phyloP scores from a whole-genome alignment of 805 yeast species.

The Zygoascus tannicola region DNA sequence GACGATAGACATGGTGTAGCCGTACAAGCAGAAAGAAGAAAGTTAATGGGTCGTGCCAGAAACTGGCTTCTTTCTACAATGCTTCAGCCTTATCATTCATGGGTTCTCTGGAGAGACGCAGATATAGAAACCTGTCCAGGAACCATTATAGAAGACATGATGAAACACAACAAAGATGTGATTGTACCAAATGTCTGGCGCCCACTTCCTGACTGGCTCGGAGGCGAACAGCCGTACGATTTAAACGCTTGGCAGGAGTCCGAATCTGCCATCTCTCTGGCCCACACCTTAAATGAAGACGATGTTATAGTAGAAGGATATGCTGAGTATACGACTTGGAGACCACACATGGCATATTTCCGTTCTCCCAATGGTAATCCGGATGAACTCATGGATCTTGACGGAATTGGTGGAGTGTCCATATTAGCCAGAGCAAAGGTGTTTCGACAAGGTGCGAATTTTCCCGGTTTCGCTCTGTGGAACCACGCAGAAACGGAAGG shows the following conservation, averaged over 20 bases:
- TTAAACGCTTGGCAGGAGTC: slow-evolving; percentile 94
- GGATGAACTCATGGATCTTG: slow-evolving; percentile 80
- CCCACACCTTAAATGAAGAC: slow-evolving; percentile 61
- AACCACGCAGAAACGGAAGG: slow-evolving; percentile 98
- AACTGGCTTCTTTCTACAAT: slow-evolving; percentile 89
- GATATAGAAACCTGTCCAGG: slow-evolving; percentile 89
- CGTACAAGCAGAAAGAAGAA: slow-evolving; percentile 92
- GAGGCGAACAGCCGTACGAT: slow-evolving; percentile 89
- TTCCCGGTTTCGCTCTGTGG: slow-evolving; percentile 91
- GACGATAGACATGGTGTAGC: slow-evolving; percentile 91
- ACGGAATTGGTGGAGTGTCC: slow-evolving; percentile 96
- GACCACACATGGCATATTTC: slow-evolving; percentile 90
- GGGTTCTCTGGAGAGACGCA: slow-evolving; percentile 97
- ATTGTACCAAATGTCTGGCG: slow-evolving; percentile 98
- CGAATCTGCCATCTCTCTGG: slow-evolving; percentile 47
- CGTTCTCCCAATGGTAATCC: slow-evolving; percentile 88
- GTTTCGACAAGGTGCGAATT: slow-evolving; percentile 78
- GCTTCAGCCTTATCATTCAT: slow-evolving; percentile 81
- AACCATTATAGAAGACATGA: slow-evolving; percentile 79
- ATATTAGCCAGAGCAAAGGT: slow-evolving; percentile 78
- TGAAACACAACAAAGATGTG: slow-evolving; percentile 85
- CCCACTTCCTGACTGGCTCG: slow-evolving; percentile 85
- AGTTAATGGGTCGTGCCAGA: slow-evolving; percentile 91
- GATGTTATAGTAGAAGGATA: slow-evolving; percentile 98
- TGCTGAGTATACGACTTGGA: slow-evolving; percentile 94